A percentile compares a stretch with the other conserved stretches of the same genome.
phyloP scores from a whole-genome alignment of 305 asterid species.

The Fraxinus dipetala region DNA sequence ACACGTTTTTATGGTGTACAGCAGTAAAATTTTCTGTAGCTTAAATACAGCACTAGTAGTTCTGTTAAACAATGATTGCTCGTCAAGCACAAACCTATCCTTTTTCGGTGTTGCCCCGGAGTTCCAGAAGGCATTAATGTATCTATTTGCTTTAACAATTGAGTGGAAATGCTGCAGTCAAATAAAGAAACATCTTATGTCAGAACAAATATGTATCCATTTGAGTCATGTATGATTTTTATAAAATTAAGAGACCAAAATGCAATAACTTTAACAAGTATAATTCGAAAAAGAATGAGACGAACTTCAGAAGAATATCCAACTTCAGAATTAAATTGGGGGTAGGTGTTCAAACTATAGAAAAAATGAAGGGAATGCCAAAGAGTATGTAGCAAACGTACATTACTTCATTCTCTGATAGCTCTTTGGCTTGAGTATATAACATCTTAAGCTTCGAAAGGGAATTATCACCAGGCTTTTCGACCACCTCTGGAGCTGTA shows the following conservation, averaged over 20 bases:
- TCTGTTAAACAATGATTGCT: conserved; percentile 2
- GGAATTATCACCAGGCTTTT: conserved; percentile 84
- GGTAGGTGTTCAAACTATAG: conserved; percentile 4
- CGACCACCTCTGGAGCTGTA: conserved; percentile 87
- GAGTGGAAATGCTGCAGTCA: conserved; percentile 65
- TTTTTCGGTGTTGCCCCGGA: conserved; percentile 81
- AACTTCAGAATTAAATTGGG: background rate
- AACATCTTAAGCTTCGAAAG: conserved; percentile 62
- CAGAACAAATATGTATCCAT: conserved; percentile 8
- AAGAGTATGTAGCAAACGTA: conserved; percentile 29
- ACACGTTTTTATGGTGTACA: background rate
- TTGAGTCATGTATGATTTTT: background rate
- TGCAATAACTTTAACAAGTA: conserved; percentile 3
- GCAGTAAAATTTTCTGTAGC: background rate
- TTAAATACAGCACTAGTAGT: background rate
- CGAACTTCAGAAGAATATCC: background rate
- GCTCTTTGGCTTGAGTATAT: conserved; percentile 84
- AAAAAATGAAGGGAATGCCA: background rate
- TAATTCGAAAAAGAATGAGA: conserved; percentile 1
- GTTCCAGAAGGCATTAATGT: conserved; percentile 72
- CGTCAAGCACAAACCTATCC: conserved; percentile 58
- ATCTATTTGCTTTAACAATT: conserved; percentile 72
- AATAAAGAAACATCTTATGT: conserved; percentile 19
- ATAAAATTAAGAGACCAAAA: background rate
- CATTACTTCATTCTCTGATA: conserved; percentile 77